phyloP scores from a whole-genome alignment of 2,329 filamentous ascomycete species.

The Aaosphaeria pasadenensis region DNA sequence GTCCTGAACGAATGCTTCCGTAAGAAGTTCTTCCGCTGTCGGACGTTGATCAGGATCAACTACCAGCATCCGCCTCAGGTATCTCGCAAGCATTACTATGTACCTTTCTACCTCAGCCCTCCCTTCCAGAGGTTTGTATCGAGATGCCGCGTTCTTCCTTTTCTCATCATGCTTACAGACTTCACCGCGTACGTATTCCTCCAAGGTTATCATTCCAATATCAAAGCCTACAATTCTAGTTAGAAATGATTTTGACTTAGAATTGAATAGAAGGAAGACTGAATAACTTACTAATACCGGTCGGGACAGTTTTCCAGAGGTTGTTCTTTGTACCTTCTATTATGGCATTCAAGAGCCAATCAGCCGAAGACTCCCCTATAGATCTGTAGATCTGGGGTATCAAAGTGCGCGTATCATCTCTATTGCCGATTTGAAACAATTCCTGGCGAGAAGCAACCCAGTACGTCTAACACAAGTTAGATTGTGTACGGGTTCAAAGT shows the following conservation, averaged over 20 bases:
- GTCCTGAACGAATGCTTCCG: background rate
- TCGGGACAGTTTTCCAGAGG: background rate
- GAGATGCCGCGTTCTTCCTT: background rate
- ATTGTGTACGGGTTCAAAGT: background rate
- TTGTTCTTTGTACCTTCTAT: background rate
- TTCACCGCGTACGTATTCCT: background rate
- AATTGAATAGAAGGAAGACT: background rate
- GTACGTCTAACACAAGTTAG: background rate
- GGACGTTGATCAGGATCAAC: background rate
- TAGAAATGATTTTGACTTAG: background rate
- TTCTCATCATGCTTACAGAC: background rate
- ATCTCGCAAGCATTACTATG: background rate
- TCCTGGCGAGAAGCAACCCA: background rate
- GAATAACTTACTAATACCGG: background rate
- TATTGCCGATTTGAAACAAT: background rate
- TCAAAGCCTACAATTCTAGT: background rate
- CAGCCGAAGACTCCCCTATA: background rate
- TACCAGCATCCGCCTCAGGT: background rate
- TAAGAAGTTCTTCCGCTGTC: background rate
- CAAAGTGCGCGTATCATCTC: background rate
- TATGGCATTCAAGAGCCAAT: background rate
- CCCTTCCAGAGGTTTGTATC: no score
- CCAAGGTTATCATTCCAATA: background rate
- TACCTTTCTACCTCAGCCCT: background rate
- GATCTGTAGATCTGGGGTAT: background rate